Percentiles rank a stretch among this genome's conserved stretches.
Evolutionary conservation across 306 rosid genomes (phyloP).

Genomic region (Psophocarpus tetragonolobus): DNA sequence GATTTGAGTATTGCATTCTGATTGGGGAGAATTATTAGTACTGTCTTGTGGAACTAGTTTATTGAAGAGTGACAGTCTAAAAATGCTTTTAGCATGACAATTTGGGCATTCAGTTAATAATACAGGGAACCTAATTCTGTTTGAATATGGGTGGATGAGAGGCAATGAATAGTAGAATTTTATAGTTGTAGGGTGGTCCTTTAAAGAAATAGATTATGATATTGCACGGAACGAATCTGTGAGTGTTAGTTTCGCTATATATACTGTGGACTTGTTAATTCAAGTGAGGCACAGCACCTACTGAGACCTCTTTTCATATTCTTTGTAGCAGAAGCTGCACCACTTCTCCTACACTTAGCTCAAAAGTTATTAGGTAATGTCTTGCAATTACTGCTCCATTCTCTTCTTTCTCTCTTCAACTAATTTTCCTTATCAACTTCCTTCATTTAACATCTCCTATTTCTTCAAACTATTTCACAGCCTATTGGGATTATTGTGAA

Average conservation of each 20-base stretch:
- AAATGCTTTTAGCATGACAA: not conserved
- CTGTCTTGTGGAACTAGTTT: not conserved
- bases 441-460: too few species aligned
- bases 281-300: not conserved
- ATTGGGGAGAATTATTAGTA: not conserved
- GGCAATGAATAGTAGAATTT: constrained; percentile 8
- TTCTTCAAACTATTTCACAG: too few species aligned
- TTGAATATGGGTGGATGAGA: constrained; percentile 36
- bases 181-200: constrained; percentile 32
- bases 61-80: not conserved
- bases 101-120: not conserved
- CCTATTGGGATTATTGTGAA: too few species aligned
- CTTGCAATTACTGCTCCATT: too few species aligned
- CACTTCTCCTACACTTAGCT: too few species aligned
- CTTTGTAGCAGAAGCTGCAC: not conserved
- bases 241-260: not conserved
- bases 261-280: not conserved
- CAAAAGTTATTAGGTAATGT: too few species aligned
- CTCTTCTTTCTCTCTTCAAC: too few species aligned
- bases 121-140: constrained; percentile 35
- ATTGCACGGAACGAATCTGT: not conserved
- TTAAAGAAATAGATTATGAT: constrained; percentile 36
- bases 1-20: not conserved
- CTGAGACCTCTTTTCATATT: not conserved
- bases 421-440: too few species aligned